Evolutionary conservation across 208 protist genomes (phyloP), one percentile per base, ranked within the genome.

Genomic region (Crithidia fasciculata): DNA sequence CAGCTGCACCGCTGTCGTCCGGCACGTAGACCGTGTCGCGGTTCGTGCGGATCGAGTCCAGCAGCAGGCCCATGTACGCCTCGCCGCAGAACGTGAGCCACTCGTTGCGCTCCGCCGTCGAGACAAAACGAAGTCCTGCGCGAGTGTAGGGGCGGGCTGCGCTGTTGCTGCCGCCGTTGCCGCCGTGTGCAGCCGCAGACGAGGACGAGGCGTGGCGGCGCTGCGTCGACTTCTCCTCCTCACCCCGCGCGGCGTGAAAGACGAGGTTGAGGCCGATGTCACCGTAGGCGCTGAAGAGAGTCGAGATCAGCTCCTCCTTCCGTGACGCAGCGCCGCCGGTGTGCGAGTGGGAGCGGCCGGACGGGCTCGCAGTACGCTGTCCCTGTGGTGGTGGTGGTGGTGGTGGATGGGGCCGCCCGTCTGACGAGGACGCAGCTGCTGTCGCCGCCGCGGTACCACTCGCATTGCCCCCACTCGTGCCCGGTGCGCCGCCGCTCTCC

Each of bases 31-130:
- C 50, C 12, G 71, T 79, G 57, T 80, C 82, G 44, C 70, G 52
- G 16, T 70, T 77, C 50, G 60, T 88, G 40, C 81, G 87, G 53
- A 90, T 82, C 16, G 87, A 90, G 52, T 85, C 81, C 16, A 92
- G 58, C 56, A 90, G 61, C 61, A 88, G 75, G 2, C 74, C 74
- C 13, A 78, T 69, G 75, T 87, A 89, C 47, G 76, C 79, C 63
- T 87, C 79, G 6, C 67, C 41, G 63, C 82, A 82, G 45, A 78
- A 86, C n/a, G 65, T 47, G 50, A 89, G 52, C 83, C 87, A 90
- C 57, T 43, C 44, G 56, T 88, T 76, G 13, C 84, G 78, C 39
- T 92, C 82, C 18, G 44, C 67, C 10, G 78, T 79, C 5, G 78
- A 77, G 41, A 88, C 68, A 69, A 89, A 92, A 47, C 78, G 80